Evolutionary conservation across 495 filamentous ascomycete genomes (phyloP).

Genomic region (Penicillium desertorum): DNA sequence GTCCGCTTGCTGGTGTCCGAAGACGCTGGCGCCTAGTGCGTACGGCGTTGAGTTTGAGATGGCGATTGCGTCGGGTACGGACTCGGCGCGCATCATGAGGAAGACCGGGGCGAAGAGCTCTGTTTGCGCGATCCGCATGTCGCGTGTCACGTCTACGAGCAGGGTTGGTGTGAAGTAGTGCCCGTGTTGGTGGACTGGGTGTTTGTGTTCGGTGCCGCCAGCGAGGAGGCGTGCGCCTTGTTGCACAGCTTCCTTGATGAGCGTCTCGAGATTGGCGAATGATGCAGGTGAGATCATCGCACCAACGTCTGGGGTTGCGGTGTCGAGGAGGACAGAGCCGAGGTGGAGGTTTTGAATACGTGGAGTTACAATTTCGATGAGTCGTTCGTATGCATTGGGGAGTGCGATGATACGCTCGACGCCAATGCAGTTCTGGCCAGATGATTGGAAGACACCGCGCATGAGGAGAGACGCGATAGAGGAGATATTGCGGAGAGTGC

Average conservation of each 20-base stretch:
- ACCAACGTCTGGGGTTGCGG: constrained; percentile 67
- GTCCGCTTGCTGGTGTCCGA: constrained; percentile 54
- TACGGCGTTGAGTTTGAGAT: constrained; percentile 77
- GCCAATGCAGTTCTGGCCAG: constrained; percentile 98
- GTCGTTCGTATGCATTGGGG: constrained; percentile 66
- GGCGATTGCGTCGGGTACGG: constrained; percentile 59
- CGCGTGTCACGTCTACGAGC: constrained; percentile 74
- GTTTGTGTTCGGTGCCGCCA: constrained; percentile 70
- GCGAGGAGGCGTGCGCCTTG: constrained; percentile 77
- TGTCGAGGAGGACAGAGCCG: constrained; percentile 60
- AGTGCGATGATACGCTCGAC: constrained; percentile 89
- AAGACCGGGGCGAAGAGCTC: constrained; percentile 94
- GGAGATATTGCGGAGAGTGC: constrained; percentile 56
- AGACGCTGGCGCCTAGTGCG: constrained; percentile 80
- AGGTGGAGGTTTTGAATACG: constrained; percentile 71
- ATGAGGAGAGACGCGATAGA: constrained; percentile 78
- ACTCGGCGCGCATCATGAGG: constrained; percentile 69
- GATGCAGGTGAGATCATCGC: constrained; percentile 78
- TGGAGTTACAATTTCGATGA: constrained; percentile 68
- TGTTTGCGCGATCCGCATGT: constrained; percentile 82
- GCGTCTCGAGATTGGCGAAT: constrained; percentile 66
- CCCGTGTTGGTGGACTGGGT: constrained; percentile 69
- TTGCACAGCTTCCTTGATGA: constrained; percentile 73
- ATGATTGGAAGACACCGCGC: constrained; percentile 89
- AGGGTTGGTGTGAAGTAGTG: constrained; percentile 93